phyloP scores from a whole-genome alignment of 2,329 filamentous ascomycete species.

The Pestalotiopsis fici region DNA sequence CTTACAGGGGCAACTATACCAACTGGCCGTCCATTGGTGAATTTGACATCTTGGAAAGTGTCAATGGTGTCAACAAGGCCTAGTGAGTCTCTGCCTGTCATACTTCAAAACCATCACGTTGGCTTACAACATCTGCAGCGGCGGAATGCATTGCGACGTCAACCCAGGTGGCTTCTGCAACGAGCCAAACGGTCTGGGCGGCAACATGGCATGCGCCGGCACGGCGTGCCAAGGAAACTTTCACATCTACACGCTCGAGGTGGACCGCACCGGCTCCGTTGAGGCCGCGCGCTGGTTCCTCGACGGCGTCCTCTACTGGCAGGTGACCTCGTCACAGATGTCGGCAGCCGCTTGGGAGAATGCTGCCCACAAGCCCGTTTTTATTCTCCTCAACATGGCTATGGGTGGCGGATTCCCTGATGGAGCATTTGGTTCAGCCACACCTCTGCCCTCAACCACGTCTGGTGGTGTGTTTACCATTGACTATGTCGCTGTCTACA shows the following conservation, averaged over 20 bases:
- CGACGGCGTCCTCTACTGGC: constrained; percentile 19
- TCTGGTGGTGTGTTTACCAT: constrained; percentile 16
- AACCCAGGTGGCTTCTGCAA: constrained; percentile 31
- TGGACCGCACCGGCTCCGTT: constrained; percentile 18
- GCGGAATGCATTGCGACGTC: constrained; percentile 26
- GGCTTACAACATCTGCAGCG: neutral
- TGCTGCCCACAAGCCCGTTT: constrained; percentile 24
- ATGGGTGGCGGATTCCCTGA: constrained; percentile 29
- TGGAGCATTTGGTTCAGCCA: constrained; percentile 22
- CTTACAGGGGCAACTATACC: constrained; percentile 35
- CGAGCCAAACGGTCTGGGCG: constrained; percentile 24
- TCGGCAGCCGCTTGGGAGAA: constrained; percentile 22
- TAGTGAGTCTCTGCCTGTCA: neutral
- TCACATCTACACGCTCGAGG: constrained; percentile 28
- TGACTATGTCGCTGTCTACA: constrained; percentile 21
- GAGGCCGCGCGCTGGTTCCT: constrained; percentile 26
- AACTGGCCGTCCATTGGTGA: constrained; percentile 28
- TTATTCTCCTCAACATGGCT: constrained; percentile 27
- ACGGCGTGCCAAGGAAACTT: constrained; percentile 20
- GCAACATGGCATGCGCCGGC: constrained; percentile 10
- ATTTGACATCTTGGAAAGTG: constrained; percentile 31
- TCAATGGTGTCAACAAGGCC: constrained; percentile 23
- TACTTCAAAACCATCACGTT: neutral
- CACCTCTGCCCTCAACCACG: constrained; percentile 16
- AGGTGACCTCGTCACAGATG: constrained; percentile 20